Base-by-base conservation (phyloP, 148 eudicot genomes). In the Chenopodium album region DNA sequence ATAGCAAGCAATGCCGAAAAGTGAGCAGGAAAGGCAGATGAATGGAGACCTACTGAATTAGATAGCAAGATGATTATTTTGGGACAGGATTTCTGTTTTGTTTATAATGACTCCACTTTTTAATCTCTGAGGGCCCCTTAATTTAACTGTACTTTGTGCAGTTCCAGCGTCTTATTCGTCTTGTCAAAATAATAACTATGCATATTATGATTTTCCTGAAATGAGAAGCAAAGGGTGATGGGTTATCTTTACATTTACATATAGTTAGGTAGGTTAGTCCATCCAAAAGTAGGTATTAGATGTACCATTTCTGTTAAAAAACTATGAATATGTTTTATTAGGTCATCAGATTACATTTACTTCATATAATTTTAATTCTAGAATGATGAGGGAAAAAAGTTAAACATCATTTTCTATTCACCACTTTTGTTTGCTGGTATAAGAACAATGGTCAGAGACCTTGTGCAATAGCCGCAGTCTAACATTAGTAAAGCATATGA, bases 201-300 rank as follows among this genome's bases (percentile, higher is more conserved):
- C 54, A 22, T 66, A 50, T 65, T 60, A n/a, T 44, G 59, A 50
- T 52, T 75, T 22, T 72, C 62, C 83, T 65, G 71, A 17, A 65
- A 48, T 29, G 14, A 50, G 23, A 32, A 37, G 71, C 65, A 48
- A 81, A 6, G 19, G 31, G 28, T 50, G 13, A 59, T 32, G 34
- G 77, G 31, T 80, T 59, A 75, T 75, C 83, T 66, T 81, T 67
- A 59, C 52, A 75, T 60, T 48, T 74, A 81, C 76, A 50, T 74
- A 48, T 81, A 34, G 74, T 81, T 81, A 75, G 74, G 83, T 81
- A 75, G 79, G 17, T 75, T 75, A 71, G 34, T 46, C 65, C 66
- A 75, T 81, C 66, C 23, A 52, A 80, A 41, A 81, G 65, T 81
- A 81, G 66, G 66, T 81, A 75, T 66, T 46, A 66, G 41, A 64